Percentiles rank a stretch among this genome's conserved stretches.
Evolutionary conservation across 345 rosid genomes (phyloP).

Genomic region (Excoecaria cochinchinensis): DNA sequence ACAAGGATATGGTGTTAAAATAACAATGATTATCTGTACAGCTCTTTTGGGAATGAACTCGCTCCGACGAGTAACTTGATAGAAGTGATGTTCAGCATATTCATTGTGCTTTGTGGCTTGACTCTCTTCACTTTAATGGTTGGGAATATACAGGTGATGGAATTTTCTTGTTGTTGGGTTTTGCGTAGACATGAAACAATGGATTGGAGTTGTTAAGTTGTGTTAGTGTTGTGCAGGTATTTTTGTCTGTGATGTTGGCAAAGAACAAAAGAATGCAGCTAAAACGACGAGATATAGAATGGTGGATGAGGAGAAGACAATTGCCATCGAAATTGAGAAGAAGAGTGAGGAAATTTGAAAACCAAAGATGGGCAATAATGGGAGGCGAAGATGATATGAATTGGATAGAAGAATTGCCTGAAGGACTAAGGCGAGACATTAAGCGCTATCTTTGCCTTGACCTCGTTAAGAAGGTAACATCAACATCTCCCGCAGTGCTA

Average conservation of each 20-base stretch:
- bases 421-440: constrained; percentile 62
- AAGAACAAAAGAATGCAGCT: constrained; percentile 54
- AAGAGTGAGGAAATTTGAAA: constrained; percentile 51
- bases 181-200: not conserved
- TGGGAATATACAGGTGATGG: constrained; percentile 58
- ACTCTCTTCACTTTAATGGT: constrained; percentile 59
- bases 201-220: not conserved
- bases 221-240: constrained; percentile 34
- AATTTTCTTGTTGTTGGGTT: not conserved
- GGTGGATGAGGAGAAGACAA: constrained; percentile 72
- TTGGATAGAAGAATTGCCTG: constrained; percentile 53
- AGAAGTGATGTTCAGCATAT: constrained; percentile 59
- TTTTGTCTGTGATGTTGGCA: constrained; percentile 54
- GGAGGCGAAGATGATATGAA: constrained; percentile 59
- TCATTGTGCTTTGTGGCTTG: constrained; percentile 48
- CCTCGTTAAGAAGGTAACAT: constrained; percentile 51
- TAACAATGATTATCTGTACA: constrained; percentile 7
- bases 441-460: constrained; percentile 57
- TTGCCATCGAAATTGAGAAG: constrained; percentile 46
- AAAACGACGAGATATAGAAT: constrained; percentile 45
- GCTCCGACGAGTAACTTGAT: constrained; percentile 53
- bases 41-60: constrained; percentile 63
- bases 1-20: no score
- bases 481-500: not conserved
- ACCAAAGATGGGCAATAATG: constrained; percentile 43